A percentile compares a stretch with the other conserved stretches of the same genome.
phyloP scores from a whole-genome alignment of 1,139 yeast species.

The Sugiyamaella grinbergsii region DNA sequence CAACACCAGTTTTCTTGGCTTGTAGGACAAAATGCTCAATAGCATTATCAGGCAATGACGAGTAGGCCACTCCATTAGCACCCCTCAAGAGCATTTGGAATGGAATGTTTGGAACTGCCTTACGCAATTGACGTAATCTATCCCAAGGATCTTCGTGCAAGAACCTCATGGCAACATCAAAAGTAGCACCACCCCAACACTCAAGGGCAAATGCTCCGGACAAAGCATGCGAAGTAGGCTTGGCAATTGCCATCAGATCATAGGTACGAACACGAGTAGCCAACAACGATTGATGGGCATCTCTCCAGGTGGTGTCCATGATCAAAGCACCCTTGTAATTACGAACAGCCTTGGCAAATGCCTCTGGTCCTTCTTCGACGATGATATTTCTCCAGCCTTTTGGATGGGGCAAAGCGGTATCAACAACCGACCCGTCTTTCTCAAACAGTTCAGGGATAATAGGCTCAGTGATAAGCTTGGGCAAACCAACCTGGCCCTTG shows the following conservation, averaged over 20 bases:
- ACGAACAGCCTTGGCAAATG: conserved; percentile 85
- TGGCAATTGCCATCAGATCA: conserved; percentile 89
- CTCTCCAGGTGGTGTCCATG: conserved; percentile 99
- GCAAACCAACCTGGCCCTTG: conserved; percentile 92
- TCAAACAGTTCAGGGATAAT: conserved; percentile 70
- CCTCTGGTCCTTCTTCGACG: conserved; percentile 82
- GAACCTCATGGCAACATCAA: conserved; percentile 98
- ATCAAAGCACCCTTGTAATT: conserved; percentile 80
- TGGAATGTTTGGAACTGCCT: conserved; percentile 94
- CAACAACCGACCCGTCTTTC: conserved; percentile 50
- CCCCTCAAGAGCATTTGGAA: conserved; percentile 99
- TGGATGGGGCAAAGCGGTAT: conserved; percentile 63
- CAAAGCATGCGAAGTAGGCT: conserved; percentile 87
- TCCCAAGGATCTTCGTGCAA: conserved; percentile 99
- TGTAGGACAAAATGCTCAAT: conserved; percentile 94
- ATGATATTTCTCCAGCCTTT: conserved; percentile 92
- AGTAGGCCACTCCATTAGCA: conserved; percentile 98
- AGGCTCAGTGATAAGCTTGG: conserved; percentile 77
- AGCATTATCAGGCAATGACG: conserved; percentile 96
- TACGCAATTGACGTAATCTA: conserved; percentile 82
- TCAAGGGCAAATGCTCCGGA: conserved; percentile 92
- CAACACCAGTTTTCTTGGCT: conserved; percentile 96
- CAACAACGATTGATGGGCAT: conserved; percentile 96
- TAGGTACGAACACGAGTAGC: conserved; percentile 97
- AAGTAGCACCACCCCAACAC: conserved; percentile 99